phyloP scores from a whole-genome alignment of 441 rosid species.

The Biscutella laevigata region DNA sequence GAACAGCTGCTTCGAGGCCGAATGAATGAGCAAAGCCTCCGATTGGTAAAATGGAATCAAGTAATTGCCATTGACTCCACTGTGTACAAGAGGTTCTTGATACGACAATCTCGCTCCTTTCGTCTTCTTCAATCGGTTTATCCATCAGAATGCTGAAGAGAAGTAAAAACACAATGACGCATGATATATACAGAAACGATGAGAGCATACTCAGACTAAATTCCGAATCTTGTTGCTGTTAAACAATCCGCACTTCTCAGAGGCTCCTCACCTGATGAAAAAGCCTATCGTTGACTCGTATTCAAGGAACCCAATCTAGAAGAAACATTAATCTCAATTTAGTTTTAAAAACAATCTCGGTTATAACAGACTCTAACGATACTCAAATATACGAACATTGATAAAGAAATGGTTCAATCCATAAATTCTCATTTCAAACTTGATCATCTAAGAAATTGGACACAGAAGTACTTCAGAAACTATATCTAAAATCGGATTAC shows the following conservation, averaged over 20 bases:
- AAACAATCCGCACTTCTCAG: neutral
- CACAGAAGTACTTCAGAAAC: neutral
- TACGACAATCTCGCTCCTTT: conserved; percentile 7
- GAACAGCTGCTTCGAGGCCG: conserved; percentile 81
- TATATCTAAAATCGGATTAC: neutral
- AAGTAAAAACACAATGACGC: neutral
- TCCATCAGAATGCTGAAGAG: conserved; percentile 1
- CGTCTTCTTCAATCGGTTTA: conserved; percentile 13
- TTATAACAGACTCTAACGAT: too few species aligned
- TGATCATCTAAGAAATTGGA: neutral
- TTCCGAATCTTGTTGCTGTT: neutral
- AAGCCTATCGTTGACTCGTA: too few species aligned
- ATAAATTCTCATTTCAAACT: neutral
- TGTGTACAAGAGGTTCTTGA: conserved; percentile 25
- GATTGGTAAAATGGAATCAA: conserved; percentile 82
- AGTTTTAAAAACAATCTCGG: too few species aligned
- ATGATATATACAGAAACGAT: neutral
- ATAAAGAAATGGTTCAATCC: neutral
- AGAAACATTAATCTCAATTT: too few species aligned
- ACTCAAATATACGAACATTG: neutral
- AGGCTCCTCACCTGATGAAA: too few species aligned
- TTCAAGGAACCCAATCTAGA: neutral
- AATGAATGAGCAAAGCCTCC: conserved; percentile 88
- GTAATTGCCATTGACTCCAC: conserved; percentile 93
- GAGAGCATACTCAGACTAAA: neutral